Conservation (phyloP, 2,329 filamentous ascomycete genomes). For the Coniella lustricola region DNA sequence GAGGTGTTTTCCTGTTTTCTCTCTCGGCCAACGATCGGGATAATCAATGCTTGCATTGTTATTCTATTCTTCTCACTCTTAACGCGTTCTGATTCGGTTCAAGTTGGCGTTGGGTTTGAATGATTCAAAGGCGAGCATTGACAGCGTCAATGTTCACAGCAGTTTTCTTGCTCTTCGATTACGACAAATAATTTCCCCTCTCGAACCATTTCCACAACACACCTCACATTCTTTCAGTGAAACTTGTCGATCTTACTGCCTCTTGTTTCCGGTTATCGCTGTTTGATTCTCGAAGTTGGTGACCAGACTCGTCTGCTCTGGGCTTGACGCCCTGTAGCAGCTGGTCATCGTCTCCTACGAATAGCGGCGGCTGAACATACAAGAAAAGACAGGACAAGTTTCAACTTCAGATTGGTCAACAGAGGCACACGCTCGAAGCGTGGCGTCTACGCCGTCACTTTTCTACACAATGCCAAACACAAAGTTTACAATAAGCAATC, state of each 20-base stretch:
- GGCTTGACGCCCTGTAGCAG: no score
- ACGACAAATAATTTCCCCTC: constrained; percentile 4
- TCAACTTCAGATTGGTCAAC: constrained; percentile 10
- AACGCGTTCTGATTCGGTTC: constrained; percentile 6
- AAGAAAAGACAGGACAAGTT: constrained; percentile 4
- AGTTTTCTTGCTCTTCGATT: constrained; percentile 8
- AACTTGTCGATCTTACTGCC: no score
- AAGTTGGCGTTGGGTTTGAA: constrained; percentile 7
- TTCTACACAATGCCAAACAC: constrained; percentile 17
- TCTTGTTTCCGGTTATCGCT: no score
- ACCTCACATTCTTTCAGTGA: constrained; percentile 11
- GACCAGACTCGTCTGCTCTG: no score
- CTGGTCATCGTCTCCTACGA: constrained; percentile 9
- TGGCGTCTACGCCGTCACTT: constrained; percentile 10
- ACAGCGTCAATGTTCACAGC: constrained; percentile 4
- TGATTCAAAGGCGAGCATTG: constrained; percentile 5
- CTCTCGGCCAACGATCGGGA: constrained; percentile 4
- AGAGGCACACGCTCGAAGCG: constrained; percentile 2
- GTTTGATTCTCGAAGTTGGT: no score
- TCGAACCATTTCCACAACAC: constrained; percentile 16
- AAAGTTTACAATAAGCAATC: constrained; percentile 14
- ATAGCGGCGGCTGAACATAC: constrained; percentile 10
- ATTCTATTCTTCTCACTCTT: constrained; percentile 6
- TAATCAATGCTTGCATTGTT: not conserved
- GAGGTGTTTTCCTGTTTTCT: constrained; percentile 3